phyloP scores from a whole-genome alignment of 1,284 basidiomycete species.

The Sporisorium scitamineum region DNA sequence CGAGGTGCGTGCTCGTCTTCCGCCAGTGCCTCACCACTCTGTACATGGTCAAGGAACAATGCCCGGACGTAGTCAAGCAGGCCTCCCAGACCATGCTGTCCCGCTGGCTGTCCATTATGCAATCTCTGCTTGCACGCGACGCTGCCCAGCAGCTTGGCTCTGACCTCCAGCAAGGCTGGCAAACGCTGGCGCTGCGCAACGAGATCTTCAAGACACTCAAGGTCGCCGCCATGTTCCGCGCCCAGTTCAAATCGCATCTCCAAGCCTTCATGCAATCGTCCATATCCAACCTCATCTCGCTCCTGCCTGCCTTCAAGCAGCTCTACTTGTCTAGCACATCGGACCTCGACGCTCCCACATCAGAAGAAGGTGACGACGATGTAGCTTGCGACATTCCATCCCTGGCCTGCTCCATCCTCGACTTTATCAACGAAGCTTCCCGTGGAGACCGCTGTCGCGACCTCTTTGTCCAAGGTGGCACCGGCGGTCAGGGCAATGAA shows the following conservation, averaged over 20 bases:
- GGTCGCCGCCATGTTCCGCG: conserved; percentile 58
- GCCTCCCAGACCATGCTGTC: conserved; percentile 84
- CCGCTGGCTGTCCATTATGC: conserved; percentile 75
- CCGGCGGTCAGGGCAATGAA: conserved; percentile 67
- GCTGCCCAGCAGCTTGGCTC: conserved; percentile 27
- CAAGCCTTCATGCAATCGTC: conserved; percentile 32
- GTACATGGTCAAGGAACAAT: conserved; percentile 93
- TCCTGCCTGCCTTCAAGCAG: conserved; percentile 45
- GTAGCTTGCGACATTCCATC: conserved; percentile 76
- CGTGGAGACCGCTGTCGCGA: conserved; percentile 76
- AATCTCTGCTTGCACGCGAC: conserved; percentile 33
- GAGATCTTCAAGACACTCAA: conserved; percentile 63
- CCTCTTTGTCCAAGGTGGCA: conserved; percentile 73
- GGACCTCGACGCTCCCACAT: conserved; percentile 73
- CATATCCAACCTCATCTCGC: conserved; percentile 43
- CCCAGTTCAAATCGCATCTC: conserved; percentile 54
- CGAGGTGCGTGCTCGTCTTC: conserved; percentile 88
- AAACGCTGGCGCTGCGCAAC: conserved; percentile 50
- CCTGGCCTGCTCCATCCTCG: conserved; percentile 81
- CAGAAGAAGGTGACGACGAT: conserved; percentile 80
- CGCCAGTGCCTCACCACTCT: conserved; percentile 88
- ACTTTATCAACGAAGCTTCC: conserved; percentile 79
- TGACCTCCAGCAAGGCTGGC: conserved; percentile 39
- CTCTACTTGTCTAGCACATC: conserved; percentile 69
- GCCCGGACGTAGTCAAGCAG: conserved; percentile 85